Evolutionary conservation across 257 asterid species (phyloP), one percentile per base, ranked within the genome.

Genomic region (Solanum chmielewskii): DNA sequence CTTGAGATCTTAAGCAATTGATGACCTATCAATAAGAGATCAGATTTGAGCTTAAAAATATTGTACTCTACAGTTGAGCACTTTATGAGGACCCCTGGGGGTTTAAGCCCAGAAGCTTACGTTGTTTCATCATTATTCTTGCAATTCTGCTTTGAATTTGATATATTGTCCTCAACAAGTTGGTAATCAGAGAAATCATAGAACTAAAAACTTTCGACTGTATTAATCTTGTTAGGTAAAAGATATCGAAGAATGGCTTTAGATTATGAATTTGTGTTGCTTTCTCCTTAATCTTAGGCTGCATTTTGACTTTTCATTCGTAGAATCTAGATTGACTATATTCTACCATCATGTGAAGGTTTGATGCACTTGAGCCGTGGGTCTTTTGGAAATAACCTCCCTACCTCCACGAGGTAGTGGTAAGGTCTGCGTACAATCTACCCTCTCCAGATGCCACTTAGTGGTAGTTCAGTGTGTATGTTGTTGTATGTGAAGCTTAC

Each of bases 111-210:
- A 13, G 13, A 5, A 47, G 68, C 66, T 80, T 47, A 39, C 11
- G 10, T 2, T 2, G 9, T 16, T 16, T 73, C 85, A 47, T 84
- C 86, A 25, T 86, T 75, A 60, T 88, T 88, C 86, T 25, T 64
- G 45, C 39, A 81, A 84, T 87, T 83, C 73, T 75, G 85, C 83
- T 62, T 59, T 88, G 70, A 87, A 89, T 88, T 85, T 87, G 91
- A 85, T 89, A 23, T 83, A 33, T 82, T 76, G 69, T 62, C 84
- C 82, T 88, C 56, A 33, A 42, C 88, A 80, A 87, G 60, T 42
- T 45, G 64, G 64, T 76, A 42, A 77, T 25, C 39, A 25, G 39
- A 42, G 83, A 62, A 42, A 44, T 44, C 9, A 77, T 18, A 44
- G 15, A 44, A 14, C 62, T 77, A 25, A 25, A 44, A 77, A 14